phyloP scores from a whole-genome alignment of 176 grass and related monocot species.

The Triticum monococcum region DNA sequence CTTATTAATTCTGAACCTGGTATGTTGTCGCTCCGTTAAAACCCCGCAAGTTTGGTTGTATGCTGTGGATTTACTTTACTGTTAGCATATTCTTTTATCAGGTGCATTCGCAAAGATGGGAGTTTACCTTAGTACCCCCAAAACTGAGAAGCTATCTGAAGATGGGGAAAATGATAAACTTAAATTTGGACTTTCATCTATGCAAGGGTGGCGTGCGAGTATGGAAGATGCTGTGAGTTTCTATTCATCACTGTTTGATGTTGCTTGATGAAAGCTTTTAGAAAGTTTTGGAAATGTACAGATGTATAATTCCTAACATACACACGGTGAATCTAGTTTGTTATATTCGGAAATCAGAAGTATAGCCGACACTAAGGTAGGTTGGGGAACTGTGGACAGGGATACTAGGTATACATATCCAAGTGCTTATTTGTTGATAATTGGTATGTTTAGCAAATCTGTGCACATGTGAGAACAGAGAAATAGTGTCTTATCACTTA shows the following conservation, averaged over 20 bases:
- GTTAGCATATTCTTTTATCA: slow-evolving; percentile 4
- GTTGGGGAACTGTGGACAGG: not conserved
- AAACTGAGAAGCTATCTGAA: slow-evolving; percentile 89
- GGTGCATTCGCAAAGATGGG: slow-evolving; percentile 58
- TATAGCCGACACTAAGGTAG: not conserved
- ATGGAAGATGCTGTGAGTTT: slow-evolving; percentile 97
- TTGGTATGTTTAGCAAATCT: not conserved
- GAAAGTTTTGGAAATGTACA: not conserved
- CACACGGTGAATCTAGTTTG: not conserved
- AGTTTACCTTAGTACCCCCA: slow-evolving; percentile 92
- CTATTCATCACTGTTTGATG: not conserved
- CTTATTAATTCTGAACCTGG: not conserved
- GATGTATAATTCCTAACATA: not conserved
- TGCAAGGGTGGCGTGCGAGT: slow-evolving; percentile 95
- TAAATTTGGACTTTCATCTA: slow-evolving; percentile 85
- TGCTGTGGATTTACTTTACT: not conserved
- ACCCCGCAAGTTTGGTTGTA: not conserved
- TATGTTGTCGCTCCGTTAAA: not conserved
- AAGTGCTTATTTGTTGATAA: not conserved
- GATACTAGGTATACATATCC: not conserved
- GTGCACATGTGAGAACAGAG: not conserved
- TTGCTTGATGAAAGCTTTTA: not conserved
- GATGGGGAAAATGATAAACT: slow-evolving; percentile 65
- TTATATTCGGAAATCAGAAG: not conserved
- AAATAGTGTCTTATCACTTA: not conserved